Evolutionary conservation across 106 monocot genomes (phyloP), one percentile per base, ranked within the genome.

Genomic region (Allium sativum): DNA sequence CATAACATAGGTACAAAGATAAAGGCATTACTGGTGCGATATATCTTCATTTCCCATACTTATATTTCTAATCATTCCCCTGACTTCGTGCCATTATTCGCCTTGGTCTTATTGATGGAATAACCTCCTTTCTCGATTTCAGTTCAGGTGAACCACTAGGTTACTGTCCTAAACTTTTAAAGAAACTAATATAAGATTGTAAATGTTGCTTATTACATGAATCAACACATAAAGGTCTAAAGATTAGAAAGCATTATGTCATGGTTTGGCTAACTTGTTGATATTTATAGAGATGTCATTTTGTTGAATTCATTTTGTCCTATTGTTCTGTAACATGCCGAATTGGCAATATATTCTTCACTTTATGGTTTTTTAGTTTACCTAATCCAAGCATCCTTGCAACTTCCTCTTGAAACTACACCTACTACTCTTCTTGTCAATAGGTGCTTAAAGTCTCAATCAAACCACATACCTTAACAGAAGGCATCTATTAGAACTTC

Each of bases 221-320:
- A 31, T 31, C 1, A 31, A 31, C 31, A 31, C 0, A 2, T 31
- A 31, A 31, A 31, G 31, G 31, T 31, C 31, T 59, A 41, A 59
- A n/a, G 42, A 59, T 41, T 42, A 59, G 14, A 42, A 8, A 69
- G 5, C 73, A 80, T 46, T 46, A 86, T 87, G 93, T 72, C 64
- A 77, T 85, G 81, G 88, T 46, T 79, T 76, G 79, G 70, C 68
- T 61, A 84, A 21, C 82, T 77, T 7, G 68, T 84, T 54, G 93
- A 82, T 65, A 65, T 85, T 0, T 64, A 77, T 44, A 68, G 84
- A 44, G 77, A 76, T 75, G 81, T 76, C 41, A 71, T 88, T 40
- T 82, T 82, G 70, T 64, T 88, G 64, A 84, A 88, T 45, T 68
- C 88, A 67, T 88, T 85, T 42, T 93, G 93, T 53, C 74, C 82